Conservation (phyloP, 225 moss, liverwort and hornwort species). For the Marchantia paleacea region DNA sequence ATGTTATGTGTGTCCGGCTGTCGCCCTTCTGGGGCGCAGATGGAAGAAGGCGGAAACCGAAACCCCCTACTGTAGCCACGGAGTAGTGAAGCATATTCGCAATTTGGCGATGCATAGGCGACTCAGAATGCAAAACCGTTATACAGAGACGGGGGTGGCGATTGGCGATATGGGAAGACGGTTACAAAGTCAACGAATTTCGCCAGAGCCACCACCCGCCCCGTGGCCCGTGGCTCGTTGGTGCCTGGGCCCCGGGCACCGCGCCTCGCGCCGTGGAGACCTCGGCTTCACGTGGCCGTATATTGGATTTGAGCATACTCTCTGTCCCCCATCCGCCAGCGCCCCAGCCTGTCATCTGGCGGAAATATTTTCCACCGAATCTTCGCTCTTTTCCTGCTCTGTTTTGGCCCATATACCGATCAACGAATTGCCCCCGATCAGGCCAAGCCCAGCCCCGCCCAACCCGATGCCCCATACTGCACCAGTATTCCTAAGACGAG, state of each 20-base stretch:
- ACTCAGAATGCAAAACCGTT: slow-evolving; percentile 6
- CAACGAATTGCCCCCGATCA: too few species aligned
- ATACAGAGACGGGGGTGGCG: background rate
- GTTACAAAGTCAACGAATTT: slow-evolving; percentile 4
- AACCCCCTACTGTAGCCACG: background rate
- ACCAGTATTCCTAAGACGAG: background rate
- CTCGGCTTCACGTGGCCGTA: slow-evolving; percentile 16
- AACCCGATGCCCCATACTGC: background rate
- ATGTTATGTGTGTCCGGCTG: slow-evolving; percentile 15
- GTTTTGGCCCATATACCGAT: background rate
- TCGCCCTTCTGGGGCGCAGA: slow-evolving; percentile 20
- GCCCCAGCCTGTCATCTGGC: background rate
- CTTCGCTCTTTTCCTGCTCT: background rate
- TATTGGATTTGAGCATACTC: background rate
- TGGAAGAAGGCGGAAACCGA: background rate
- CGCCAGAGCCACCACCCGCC: background rate
- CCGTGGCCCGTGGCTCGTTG: background rate
- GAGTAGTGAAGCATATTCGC: slow-evolving; percentile 9
- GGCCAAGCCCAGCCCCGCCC: background rate
- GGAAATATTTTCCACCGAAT: background rate
- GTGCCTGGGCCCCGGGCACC: background rate
- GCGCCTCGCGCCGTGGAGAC: slow-evolving; percentile 14
- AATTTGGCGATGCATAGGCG: background rate
- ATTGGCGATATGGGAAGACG: background rate
- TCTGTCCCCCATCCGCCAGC: background rate